A percentile compares a stretch with the other conserved stretches of the same genome.
Conservation (phyloP, 2,329 filamentous ascomycete genomes). For the Aspergillus sp. region DNA sequence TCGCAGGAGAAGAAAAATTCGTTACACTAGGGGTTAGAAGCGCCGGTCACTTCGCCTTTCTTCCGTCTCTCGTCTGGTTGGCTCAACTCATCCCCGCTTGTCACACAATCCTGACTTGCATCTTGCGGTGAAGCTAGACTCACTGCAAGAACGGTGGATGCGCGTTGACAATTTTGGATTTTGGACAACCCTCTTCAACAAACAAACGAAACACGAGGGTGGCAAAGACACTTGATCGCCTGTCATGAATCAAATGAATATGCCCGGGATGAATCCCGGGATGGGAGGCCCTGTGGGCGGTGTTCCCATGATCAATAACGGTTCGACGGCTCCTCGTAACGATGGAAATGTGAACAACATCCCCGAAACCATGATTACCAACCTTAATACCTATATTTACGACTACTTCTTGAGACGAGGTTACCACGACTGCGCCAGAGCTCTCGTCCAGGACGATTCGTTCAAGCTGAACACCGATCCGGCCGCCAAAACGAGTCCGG, state of each 20-base stretch:
- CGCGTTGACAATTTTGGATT: slow-evolving; percentile 17
- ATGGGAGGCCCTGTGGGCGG: slow-evolving; percentile 51
- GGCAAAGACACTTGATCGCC: slow-evolving; percentile 25
- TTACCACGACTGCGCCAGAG: slow-evolving; percentile 76
- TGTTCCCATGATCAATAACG: slow-evolving; percentile 50
- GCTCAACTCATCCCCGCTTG: not conserved
- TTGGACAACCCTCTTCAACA: slow-evolving; percentile 21
- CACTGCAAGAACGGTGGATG: slow-evolving; percentile 24
- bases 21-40: slow-evolving; percentile 4
- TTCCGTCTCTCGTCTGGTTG: slow-evolving; percentile 16
- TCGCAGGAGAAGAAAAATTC: slow-evolving; percentile 1
- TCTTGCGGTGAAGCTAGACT: no score
- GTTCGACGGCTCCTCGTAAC: slow-evolving; percentile 38
- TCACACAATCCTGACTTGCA: slow-evolving; percentile 1
- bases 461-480: slow-evolving; percentile 51
- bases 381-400: slow-evolving; percentile 61
- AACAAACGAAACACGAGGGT: slow-evolving; percentile 26
- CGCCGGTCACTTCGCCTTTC: slow-evolving; percentile 7
- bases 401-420: slow-evolving; percentile 75
- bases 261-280: slow-evolving; percentile 51
- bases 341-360: slow-evolving; percentile 33
- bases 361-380: slow-evolving; percentile 32
- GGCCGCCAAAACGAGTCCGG: slow-evolving; percentile 62
- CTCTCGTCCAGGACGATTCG: slow-evolving; percentile 58
- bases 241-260: slow-evolving; percentile 52